Percentiles rank a stretch among this genome's conserved stretches.
Conservation (phyloP, 768 basidiomycete species). For the Termitomyces sp. region DNA sequence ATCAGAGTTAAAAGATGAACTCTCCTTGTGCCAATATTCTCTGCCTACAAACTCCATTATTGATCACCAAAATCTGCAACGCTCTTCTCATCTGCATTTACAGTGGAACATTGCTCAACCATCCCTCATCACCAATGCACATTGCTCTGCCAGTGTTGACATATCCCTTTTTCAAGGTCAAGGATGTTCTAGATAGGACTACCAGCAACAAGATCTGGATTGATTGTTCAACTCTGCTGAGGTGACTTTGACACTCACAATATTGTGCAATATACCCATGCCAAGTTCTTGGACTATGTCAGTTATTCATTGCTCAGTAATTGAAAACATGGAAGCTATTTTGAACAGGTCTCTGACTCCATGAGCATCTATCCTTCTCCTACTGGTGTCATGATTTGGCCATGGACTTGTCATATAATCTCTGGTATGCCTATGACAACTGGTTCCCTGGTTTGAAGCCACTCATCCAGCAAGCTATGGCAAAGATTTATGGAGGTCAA, state of each 20-base stretch:
- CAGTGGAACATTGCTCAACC: conserved; percentile 98
- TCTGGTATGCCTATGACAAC: conserved; percentile 98
- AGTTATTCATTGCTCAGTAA: conserved; percentile 18
- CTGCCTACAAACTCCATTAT: conserved; percentile 67
- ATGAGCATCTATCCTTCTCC: conserved; percentile 99
- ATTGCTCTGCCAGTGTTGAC: conserved; percentile 16
- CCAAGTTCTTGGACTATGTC: conserved; percentile 98
- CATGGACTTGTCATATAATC: conserved; percentile 96
- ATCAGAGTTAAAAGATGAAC: conserved; percentile 99
- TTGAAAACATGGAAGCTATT: neutral
- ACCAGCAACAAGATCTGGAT: conserved; percentile 99
- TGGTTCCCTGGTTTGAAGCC: conserved; percentile 99
- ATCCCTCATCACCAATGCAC: conserved; percentile 87
- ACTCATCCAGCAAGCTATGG: conserved; percentile 97
- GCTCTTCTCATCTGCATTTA: conserved; percentile 10
- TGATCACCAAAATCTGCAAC: neutral
- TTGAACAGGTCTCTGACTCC: conserved; percentile 77
- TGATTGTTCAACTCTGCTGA: conserved; percentile 91
- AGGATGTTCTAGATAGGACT: conserved; percentile 96
- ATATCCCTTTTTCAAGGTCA: conserved; percentile 43
- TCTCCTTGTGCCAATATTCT: conserved; percentile 98
- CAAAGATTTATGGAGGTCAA: conserved; percentile 99
- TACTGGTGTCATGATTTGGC: conserved; percentile 98
- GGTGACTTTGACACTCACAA: conserved; percentile 99
- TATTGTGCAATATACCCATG: conserved; percentile 96